A percentile compares a stretch with the other conserved stretches of the same genome.
phyloP scores from a whole-genome alignment of 106 monocot species.

The Hemerocallis citrina region DNA sequence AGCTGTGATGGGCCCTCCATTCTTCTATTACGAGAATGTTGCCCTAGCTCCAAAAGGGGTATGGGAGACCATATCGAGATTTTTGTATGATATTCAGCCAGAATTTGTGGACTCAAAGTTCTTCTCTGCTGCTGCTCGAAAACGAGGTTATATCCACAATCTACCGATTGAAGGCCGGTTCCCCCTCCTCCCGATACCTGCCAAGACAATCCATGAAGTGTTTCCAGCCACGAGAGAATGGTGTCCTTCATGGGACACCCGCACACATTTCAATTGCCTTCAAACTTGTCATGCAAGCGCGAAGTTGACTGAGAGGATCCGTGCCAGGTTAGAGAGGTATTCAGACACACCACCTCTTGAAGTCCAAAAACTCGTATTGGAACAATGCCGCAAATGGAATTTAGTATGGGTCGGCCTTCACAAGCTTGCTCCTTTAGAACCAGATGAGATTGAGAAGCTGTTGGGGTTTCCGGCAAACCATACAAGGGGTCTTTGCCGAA shows the following conservation, averaged over 20 bases:
- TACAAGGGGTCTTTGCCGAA: constrained; percentile 57
- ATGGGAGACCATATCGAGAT: constrained; percentile 67
- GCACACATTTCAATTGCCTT: constrained; percentile 67
- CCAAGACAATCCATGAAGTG: constrained; percentile 44
- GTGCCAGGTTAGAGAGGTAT: constrained; percentile 4
- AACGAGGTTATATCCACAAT: constrained; percentile 73
- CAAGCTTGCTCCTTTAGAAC: constrained; percentile 61
- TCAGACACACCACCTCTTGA: constrained; percentile 20
- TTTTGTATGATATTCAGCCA: constrained; percentile 60
- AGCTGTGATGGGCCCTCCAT: constrained; percentile 65
- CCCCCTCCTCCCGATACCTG: constrained; percentile 34
- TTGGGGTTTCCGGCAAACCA: constrained; percentile 69
- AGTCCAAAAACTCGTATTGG: constrained; percentile 25
- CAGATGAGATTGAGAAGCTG: constrained; percentile 61
- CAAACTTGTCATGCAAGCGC: constrained; percentile 43
- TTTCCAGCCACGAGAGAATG: constrained; percentile 44
- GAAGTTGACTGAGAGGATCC: constrained; percentile 43
- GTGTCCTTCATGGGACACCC: constrained; percentile 74
- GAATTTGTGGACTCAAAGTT: constrained; percentile 83
- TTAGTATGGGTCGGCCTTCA: constrained; percentile 68
- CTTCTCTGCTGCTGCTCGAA: constrained; percentile 54
- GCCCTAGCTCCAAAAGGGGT: constrained; percentile 76
- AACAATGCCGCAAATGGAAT: constrained; percentile 65
- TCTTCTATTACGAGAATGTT: constrained; percentile 88
- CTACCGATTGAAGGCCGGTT: constrained; percentile 53